A percentile compares a stretch with the other conserved stretches of the same genome.
Conservation (phyloP, 2,329 filamentous ascomycete genomes). For the Herpotrichia juniperi region DNA sequence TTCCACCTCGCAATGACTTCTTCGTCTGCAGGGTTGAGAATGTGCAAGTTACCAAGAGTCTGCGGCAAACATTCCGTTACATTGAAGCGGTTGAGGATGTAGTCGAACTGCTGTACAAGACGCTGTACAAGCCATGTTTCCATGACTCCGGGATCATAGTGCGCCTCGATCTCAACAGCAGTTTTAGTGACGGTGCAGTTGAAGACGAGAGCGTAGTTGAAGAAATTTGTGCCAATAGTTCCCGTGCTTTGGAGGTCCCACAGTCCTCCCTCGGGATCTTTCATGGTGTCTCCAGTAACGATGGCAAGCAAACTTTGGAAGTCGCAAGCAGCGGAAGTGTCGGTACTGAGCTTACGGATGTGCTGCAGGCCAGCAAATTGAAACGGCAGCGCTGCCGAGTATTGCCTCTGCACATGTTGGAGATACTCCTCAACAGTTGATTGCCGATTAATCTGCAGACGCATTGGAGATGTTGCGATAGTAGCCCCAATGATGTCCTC, state of each 20-base stretch:
- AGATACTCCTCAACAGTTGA: slow-evolving; percentile 32
- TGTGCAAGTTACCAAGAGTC: slow-evolving; percentile 21
- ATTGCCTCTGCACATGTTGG: slow-evolving; percentile 32
- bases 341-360: slow-evolving; percentile 46
- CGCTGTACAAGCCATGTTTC: slow-evolving; percentile 33
- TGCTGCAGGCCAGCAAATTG: slow-evolving; percentile 55
- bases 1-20: slow-evolving; percentile 32
- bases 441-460: slow-evolving; percentile 46
- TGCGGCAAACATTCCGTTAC: slow-evolving; percentile 10
- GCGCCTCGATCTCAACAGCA: slow-evolving; percentile 32
- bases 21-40: slow-evolving; percentile 29
- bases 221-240: slow-evolving; percentile 41
- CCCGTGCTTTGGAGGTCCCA: slow-evolving; percentile 41
- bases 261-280: slow-evolving; percentile 33
- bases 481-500: slow-evolving; percentile 49
- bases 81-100: slow-evolving; percentile 32
- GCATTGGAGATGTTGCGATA: slow-evolving; percentile 50
- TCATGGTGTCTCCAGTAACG: slow-evolving; percentile 34
- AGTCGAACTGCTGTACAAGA: slow-evolving; percentile 36
- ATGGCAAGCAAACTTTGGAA: slow-evolving; percentile 57
- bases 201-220: slow-evolving; percentile 44
- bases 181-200: slow-evolving; percentile 31
- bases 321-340: slow-evolving; percentile 52
- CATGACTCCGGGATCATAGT: slow-evolving; percentile 37
- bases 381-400: slow-evolving; percentile 34